Percentiles rank a stretch among this genome's conserved stretches.
These are phyloP conservation scores for Flaveria ramosissima DNA, from an alignment of 129 eudicot genomes.

Conservation along the genomic window DNA sequence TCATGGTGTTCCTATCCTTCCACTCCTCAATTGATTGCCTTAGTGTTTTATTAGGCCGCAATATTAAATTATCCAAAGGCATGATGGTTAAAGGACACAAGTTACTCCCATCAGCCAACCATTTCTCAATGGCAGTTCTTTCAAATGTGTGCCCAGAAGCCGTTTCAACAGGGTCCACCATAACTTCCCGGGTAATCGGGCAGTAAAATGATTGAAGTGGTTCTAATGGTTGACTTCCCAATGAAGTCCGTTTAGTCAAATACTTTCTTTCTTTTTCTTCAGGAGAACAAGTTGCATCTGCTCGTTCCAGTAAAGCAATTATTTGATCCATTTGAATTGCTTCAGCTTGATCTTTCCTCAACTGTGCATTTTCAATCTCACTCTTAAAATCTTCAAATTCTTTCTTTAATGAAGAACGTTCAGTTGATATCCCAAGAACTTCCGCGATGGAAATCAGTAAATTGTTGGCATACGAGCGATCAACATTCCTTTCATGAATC, in stretches of 20 bases:
- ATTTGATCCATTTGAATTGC: constrained; percentile 75
- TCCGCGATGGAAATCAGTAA: constrained; percentile 51
- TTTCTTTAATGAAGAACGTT: constrained; percentile 48
- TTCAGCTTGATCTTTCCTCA: constrained; percentile 67
- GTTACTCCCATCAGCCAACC: constrained; percentile 55
- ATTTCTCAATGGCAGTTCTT: constrained; percentile 65
- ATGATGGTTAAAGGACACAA: constrained; percentile 52
- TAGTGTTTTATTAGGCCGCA: constrained; percentile 68
- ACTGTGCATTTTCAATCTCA: constrained; percentile 59
- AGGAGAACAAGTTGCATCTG: constrained; percentile 57
- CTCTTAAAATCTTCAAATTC: constrained; percentile 63
- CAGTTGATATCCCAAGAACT: constrained; percentile 59
- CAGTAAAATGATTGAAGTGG: constrained; percentile 67
- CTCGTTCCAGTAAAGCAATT: constrained; percentile 58
- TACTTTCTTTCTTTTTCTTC: constrained; percentile 59
- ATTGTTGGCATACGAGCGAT: constrained; percentile 57
- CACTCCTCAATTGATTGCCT: constrained; percentile 78
- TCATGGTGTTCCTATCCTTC: constrained; percentile 73
- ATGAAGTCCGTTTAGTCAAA: constrained; percentile 49
- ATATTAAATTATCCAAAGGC: constrained; percentile 39
- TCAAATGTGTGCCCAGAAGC: constrained; percentile 73
- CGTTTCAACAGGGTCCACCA: constrained; percentile 75
- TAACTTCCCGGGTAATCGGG: constrained; percentile 69
- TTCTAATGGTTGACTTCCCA: constrained; percentile 69
- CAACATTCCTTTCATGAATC: constrained; percentile 62